Percentiles rank a stretch among this genome's conserved stretches.
These are phyloP conservation scores for Euphrasia arctica DNA, from an alignment of 305 asterid species.

Conservation along the genomic window DNA sequence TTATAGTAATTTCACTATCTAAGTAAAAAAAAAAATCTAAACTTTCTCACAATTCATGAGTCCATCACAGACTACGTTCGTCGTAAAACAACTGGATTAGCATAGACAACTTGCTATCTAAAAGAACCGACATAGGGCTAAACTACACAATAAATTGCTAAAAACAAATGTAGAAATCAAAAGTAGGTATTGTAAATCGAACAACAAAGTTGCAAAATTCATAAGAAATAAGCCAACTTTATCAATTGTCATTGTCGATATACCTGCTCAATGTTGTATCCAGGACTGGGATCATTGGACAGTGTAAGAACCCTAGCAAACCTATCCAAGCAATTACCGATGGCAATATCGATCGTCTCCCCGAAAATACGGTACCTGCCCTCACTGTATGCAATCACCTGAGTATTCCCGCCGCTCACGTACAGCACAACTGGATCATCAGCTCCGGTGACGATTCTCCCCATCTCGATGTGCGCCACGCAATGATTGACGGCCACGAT, in stretches of 20 bases:
- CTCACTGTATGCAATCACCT: conserved; percentile 94
- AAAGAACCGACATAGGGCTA: too few relatives aligned
- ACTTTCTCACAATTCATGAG: too few relatives aligned
- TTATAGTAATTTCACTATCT: background rate
- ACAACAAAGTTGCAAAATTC: conserved; percentile 3
- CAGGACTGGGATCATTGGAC: conserved; percentile 98
- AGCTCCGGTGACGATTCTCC: conserved; percentile 94
- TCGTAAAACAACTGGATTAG: background rate
- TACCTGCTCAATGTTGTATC: conserved; percentile 98
- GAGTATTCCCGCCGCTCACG: conserved; percentile 99
- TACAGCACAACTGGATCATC: conserved; percentile 94
- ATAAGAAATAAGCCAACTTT: conserved; percentile 10
- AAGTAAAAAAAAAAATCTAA: too few relatives aligned
- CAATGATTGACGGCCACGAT: conserved; percentile 92
- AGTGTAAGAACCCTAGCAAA: conserved; percentile 92
- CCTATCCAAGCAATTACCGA: conserved; percentile 96
- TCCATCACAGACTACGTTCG: background rate
- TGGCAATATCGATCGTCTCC: conserved; percentile 96
- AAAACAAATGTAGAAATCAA: background rate
- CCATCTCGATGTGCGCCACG: conserved; percentile 99
- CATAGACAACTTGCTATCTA: too few relatives aligned
- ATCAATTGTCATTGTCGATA: background rate
- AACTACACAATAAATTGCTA: background rate
- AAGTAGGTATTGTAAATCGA: background rate
- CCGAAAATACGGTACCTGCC: conserved; percentile 95